Evolutionary conservation across 2,329 filamentous ascomycete genomes (phyloP), one percentile per base, ranked within the genome.

Genomic region (Monosporascus ibericus): DNA sequence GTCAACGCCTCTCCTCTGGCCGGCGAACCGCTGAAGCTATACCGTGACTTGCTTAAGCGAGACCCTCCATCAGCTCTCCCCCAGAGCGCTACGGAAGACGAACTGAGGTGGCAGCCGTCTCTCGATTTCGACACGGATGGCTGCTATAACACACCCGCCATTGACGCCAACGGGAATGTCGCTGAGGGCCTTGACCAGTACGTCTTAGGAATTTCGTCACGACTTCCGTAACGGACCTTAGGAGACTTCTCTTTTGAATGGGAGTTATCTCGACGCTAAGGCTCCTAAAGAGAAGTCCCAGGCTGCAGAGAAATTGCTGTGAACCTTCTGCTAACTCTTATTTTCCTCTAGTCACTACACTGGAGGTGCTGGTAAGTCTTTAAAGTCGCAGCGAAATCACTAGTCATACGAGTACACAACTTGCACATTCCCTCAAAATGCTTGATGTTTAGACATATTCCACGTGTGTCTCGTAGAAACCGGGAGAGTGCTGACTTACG

Each of bases 91-190:
- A 38, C 50, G 17, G 48, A 48, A 3, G 27, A 22, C 7, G 51
- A 53, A 39, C 27, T 55, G 20, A 50, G 42, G 3, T 65, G 57
- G 56, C 61, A 65, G 54, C 65, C 65, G 2, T 53, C 56, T 8
- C 50, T 65, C 37, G 54, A 70, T 63, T 61, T 64, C 51, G 66
- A 61, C 47, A 55, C 48, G 15, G 55, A 65, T 42, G 56, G 62
- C 20, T 69, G 66, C 58, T 69, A 69, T 55, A 68, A 68, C 54
- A 62, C 63, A 7, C 61, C 65, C 0, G 67, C 66, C 24, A 65
- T 69, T 52, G 60, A 58, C 38, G 51, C 55, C 9, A 37, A 59
- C 34, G 63, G 65, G 2, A 58, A 60, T 17, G 54, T 65, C 34
- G 54, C 50, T 44, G 34, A 49, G 30, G 67, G 67, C 11, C 57